Conservation (phyloP, 495 filamentous ascomycete genomes). For the Penicillium pancosmium region DNA sequence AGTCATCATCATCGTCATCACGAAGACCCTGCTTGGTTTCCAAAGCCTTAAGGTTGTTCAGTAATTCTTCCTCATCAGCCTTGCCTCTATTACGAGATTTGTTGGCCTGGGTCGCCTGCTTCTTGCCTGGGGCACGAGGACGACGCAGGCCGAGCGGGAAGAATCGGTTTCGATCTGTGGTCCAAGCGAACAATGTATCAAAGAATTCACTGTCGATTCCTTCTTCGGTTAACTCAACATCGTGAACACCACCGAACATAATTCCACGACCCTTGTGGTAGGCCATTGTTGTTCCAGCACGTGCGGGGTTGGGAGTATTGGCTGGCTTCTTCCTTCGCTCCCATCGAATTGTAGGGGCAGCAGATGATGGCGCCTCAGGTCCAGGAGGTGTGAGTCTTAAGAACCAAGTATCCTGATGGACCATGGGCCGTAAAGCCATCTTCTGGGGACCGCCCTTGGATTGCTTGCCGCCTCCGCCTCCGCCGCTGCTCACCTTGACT, state of each 20-base stretch:
- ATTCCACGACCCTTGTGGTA: conserved; percentile 92
- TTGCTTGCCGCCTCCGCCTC: conserved; percentile 51
- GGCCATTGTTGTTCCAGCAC: conserved; percentile 88
- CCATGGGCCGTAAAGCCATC: conserved; percentile 76
- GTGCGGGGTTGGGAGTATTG: conserved; percentile 79
- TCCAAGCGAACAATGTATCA: conserved; percentile 85
- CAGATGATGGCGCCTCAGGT: conserved; percentile 59
- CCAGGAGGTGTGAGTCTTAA: conserved; percentile 75
- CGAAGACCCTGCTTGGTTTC: conserved; percentile 65
- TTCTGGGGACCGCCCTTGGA: conserved; percentile 65
- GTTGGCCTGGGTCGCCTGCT: conserved; percentile 57
- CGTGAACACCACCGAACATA: conserved; percentile 91
- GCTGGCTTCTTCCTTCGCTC: conserved; percentile 90
- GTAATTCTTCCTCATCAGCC: conserved; percentile 86
- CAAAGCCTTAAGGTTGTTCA: conserved; percentile 80
- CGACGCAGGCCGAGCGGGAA: conserved; percentile 80
- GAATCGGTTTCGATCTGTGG: conserved; percentile 90
- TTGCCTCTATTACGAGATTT: conserved; percentile 69
- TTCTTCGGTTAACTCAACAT: conserved; percentile 92
- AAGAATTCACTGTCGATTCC: conserved; percentile 97
- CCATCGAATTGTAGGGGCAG: conserved; percentile 78
- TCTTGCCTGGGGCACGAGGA: conserved; percentile 62
- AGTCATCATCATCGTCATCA: conserved; percentile 58
- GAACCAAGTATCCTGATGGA: conserved; percentile 95
- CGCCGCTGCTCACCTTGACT: conserved; percentile 66